Conservation (phyloP, 371 early-diverging fungal species). For the Globomyces sp. region DNA sequence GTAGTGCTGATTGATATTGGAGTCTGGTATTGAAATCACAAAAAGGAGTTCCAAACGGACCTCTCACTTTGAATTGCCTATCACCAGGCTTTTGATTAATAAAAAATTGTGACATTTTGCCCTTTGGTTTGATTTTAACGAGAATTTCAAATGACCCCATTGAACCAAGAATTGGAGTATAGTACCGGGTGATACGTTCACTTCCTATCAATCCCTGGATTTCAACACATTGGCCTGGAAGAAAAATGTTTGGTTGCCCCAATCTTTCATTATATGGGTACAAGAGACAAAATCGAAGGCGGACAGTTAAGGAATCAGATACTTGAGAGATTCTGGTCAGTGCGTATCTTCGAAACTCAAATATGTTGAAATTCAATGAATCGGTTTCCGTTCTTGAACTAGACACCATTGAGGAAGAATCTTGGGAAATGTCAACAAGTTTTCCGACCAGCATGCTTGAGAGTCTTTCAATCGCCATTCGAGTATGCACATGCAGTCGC, state of each 20-base stretch:
- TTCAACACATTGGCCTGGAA: slow-evolving; percentile 45
- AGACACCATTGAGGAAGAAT: background rate
- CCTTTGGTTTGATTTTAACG: slow-evolving; percentile 22
- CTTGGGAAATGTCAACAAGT: background rate
- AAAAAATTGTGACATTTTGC: slow-evolving; percentile 20
- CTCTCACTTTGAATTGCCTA: slow-evolving; percentile 44
- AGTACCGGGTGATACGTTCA: slow-evolving; percentile 33
- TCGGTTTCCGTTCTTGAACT: background rate
- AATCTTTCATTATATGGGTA: slow-evolving; percentile 38
- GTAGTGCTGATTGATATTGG: slow-evolving; percentile 12
- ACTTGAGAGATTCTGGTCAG: slow-evolving; percentile 16
- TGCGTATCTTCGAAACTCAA: slow-evolving; percentile 43
- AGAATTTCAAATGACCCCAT: slow-evolving; percentile 27
- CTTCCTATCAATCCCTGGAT: slow-evolving; percentile 33
- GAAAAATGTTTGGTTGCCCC: slow-evolving; percentile 28
- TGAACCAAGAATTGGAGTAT: slow-evolving; percentile 37
- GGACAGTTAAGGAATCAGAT: background rate
- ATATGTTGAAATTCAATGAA: slow-evolving; percentile 18
- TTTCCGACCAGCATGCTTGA: slow-evolving; percentile 22
- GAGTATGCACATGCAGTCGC: slow-evolving; percentile 23
- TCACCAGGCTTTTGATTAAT: slow-evolving; percentile 32
- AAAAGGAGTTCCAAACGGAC: slow-evolving; percentile 40
- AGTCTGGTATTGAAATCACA: slow-evolving; percentile 22
- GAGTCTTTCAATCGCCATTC: slow-evolving; percentile 18
- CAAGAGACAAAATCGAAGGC: slow-evolving; percentile 28